Percentiles rank a stretch among this genome's conserved stretches.
phyloP scores from a whole-genome alignment of 306 rosid genomes.

The Acacia confusa region DNA sequence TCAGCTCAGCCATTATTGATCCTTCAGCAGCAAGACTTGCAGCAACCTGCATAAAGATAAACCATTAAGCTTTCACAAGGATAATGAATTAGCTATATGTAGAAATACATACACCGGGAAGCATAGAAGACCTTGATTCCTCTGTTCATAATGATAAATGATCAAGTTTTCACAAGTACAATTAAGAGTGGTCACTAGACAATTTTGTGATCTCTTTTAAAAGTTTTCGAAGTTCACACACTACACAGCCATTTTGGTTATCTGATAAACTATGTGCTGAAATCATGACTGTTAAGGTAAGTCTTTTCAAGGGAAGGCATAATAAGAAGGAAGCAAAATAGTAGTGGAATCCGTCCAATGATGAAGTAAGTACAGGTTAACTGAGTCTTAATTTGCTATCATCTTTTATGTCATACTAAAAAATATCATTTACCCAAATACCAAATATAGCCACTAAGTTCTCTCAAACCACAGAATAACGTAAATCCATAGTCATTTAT shows the following conservation, averaged over 20 bases:
- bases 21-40: constrained; percentile 92
- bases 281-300: neutral
- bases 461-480: neutral
- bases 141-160: neutral
- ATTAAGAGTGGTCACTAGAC: neutral
- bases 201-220: neutral
- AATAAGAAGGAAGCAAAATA: neutral
- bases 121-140: neutral
- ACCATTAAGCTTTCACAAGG: neutral
- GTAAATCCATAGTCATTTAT: neutral
- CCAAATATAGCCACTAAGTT: neutral
- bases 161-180: neutral
- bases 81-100: neutral
- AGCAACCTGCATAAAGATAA: constrained; percentile 60
- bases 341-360: neutral
- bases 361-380: neutral
- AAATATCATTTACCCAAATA: neutral
- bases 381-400: neutral
- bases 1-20: constrained; percentile 80
- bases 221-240: neutral
- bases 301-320: neutral
- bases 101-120: neutral
- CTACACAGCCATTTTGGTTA: neutral
- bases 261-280: neutral
- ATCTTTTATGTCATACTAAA: neutral